Conservation (phyloP, 768 basidiomycete species). For the Psilocybe cubensis region DNA sequence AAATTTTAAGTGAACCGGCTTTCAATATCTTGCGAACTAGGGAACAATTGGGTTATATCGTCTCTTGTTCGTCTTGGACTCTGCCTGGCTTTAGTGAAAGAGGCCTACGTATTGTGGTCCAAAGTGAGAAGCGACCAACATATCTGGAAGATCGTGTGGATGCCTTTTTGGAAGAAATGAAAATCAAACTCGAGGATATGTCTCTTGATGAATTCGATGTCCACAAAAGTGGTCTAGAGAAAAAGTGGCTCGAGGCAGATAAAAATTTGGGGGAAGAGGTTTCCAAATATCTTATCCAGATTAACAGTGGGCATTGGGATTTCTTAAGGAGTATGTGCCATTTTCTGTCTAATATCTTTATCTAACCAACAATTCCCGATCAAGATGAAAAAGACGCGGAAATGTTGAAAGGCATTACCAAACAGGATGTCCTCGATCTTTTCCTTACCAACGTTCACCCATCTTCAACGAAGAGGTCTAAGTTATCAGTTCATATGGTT, state of each 20-base stretch:
- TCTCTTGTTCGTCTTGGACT: constrained; percentile 60
- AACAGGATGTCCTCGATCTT: constrained; percentile 73
- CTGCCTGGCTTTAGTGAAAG: constrained; percentile 68
- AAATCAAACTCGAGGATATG: constrained; percentile 69
- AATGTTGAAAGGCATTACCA: constrained; percentile 64
- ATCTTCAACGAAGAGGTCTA: constrained; percentile 68
- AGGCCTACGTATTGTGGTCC: constrained; percentile 83
- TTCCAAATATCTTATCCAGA: constrained; percentile 65
- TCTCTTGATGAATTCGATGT: constrained; percentile 70
- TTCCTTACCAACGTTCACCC: constrained; percentile 76
- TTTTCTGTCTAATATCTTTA: not conserved
- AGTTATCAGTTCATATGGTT: constrained; percentile 81
- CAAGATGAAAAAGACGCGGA: constrained; percentile 77
- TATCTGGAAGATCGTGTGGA: constrained; percentile 91
- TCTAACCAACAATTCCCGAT: constrained; percentile 11
- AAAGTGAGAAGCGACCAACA: constrained; percentile 80
- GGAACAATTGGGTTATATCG: constrained; percentile 95
- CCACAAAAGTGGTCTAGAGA: constrained; percentile 77
- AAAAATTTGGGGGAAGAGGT: constrained; percentile 91
- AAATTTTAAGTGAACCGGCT: constrained; percentile 88
- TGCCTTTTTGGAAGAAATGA: constrained; percentile 81
- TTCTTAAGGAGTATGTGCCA: constrained; percentile 76
- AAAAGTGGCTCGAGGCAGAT: constrained; percentile 81
- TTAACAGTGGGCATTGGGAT: constrained; percentile 83
- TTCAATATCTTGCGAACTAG: constrained; percentile 92